phyloP scores from a whole-genome alignment of 2,329 filamentous ascomycete genomes.

The Colletotrichum higginsianum region DNA sequence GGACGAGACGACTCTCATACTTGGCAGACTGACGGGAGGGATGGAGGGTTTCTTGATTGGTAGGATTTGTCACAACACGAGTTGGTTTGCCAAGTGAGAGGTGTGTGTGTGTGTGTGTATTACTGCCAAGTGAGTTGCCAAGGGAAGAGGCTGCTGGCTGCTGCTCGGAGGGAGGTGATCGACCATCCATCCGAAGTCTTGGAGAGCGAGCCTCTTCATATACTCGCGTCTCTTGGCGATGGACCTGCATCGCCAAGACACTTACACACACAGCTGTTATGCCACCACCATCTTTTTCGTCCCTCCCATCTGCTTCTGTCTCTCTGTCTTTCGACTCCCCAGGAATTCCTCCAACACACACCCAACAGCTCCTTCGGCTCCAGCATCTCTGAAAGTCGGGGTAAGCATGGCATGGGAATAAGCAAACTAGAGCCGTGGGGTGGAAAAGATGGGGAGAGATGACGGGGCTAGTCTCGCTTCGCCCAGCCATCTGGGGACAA shows the following conservation, averaged over 20 bases:
- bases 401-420: slow-evolving; percentile 17
- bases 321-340: neutral
- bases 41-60: neutral
- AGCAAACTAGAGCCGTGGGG: neutral
- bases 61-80: neutral
- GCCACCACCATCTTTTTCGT: neutral
- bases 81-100: no score
- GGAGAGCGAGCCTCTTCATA: slow-evolving; percentile 35
- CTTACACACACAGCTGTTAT: neutral
- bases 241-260: slow-evolving; percentile 37
- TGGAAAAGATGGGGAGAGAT: neutral
- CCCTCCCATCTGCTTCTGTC: no score
- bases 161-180: slow-evolving; percentile 24
- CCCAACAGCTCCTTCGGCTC: neutral
- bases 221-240: slow-evolving; percentile 31
- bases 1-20: slow-evolving; percentile 44
- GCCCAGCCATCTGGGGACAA: slow-evolving; percentile 34
- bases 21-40: slow-evolving; percentile 18
- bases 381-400: slow-evolving; percentile 7
- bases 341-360: slow-evolving; percentile 1
- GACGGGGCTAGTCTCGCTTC: slow-evolving; percentile 29
- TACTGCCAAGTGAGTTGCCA: slow-evolving; percentile 29
- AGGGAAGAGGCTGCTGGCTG: slow-evolving; percentile 22
- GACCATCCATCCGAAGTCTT: slow-evolving; percentile 13
- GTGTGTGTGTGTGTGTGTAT: no score